These are phyloP conservation scores for Glutinoglossum americanum DNA, from an alignment of 495 filamentous ascomycete species.

Conservation along the genomic window DNA sequence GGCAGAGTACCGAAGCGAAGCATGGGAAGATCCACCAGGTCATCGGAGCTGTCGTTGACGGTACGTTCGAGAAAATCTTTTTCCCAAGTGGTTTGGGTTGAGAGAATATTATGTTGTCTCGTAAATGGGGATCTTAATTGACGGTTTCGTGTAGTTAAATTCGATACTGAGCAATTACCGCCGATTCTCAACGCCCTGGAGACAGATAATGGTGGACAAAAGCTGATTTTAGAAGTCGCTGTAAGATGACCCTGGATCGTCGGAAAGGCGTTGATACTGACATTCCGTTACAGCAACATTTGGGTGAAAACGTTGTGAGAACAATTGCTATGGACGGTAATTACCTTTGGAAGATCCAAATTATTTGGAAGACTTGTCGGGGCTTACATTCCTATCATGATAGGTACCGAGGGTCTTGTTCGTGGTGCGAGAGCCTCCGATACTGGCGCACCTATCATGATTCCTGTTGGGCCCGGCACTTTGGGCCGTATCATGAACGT, in stretches of 20 bases:
- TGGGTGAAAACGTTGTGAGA: constrained; percentile 97
- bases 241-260: constrained; percentile 31
- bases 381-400: constrained; percentile 13
- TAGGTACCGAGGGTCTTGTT: constrained; percentile 96
- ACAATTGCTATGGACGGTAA: constrained; percentile 99
- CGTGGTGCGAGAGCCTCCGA: constrained; percentile 70
- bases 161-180: constrained; percentile 83
- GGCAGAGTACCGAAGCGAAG: constrained; percentile 44
- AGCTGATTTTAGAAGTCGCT: constrained; percentile 89
- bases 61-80: constrained; percentile 28
- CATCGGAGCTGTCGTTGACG: constrained; percentile 56
- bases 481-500: constrained; percentile 99
- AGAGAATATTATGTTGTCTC: neutral
- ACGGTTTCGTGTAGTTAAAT: constrained; percentile 48
- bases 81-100: neutral
- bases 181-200: constrained; percentile 93
- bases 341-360: constrained; percentile 14
- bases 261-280: constrained; percentile 16
- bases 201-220: constrained; percentile 78
- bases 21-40: constrained; percentile 77
- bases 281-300: constrained; percentile 61
- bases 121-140: constrained; percentile 16
- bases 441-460: constrained; percentile 87
- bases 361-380: neutral
- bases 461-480: constrained; percentile 85